Evolutionary conservation across 169 alveolate genomes (phyloP).

Genomic region (Babesia ovis): DNA sequence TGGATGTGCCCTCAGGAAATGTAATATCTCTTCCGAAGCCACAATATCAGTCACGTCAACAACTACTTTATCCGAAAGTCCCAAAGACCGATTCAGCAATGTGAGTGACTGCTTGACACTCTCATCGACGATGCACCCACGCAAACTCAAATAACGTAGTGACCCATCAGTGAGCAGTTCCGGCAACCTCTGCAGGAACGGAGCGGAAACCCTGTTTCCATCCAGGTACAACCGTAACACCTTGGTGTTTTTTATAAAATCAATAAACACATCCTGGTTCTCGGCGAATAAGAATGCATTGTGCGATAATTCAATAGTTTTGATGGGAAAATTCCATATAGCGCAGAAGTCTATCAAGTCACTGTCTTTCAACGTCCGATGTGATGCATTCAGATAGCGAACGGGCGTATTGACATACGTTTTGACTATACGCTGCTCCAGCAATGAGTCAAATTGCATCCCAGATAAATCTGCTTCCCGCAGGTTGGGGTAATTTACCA

Average conservation of each 20-base stretch:
- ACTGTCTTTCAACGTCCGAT: constrained; percentile 35
- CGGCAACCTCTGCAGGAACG: background rate
- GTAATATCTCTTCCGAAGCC: background rate
- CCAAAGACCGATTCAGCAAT: background rate
- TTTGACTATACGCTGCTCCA: constrained; percentile 3
- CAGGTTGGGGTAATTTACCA: constrained; percentile 24
- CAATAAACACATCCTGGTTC: constrained; percentile 5
- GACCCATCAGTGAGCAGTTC: background rate
- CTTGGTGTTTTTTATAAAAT: constrained; percentile 6
- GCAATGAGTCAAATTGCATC: background rate
- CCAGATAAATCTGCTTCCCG: constrained; percentile 7
- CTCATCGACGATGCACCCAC: constrained; percentile 40
- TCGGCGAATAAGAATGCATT: constrained; percentile 17
- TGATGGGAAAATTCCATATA: constrained; percentile 21
- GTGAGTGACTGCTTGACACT: constrained; percentile 1
- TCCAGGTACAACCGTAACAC: constrained; percentile 40
- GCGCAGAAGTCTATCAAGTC: constrained; percentile 16
- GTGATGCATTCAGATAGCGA: background rate
- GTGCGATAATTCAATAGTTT: constrained; percentile 34
- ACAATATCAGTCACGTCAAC: constrained; percentile 37
- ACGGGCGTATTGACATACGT: constrained; percentile 9
- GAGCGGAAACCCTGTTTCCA: constrained; percentile 41
- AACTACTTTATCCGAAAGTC: background rate
- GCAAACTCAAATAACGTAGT: constrained; percentile 34
- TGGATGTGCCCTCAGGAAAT: constrained; percentile 32